Evolutionary conservation across 495 filamentous ascomycete genomes (phyloP).

Genomic region (Xylaria cubensis): DNA sequence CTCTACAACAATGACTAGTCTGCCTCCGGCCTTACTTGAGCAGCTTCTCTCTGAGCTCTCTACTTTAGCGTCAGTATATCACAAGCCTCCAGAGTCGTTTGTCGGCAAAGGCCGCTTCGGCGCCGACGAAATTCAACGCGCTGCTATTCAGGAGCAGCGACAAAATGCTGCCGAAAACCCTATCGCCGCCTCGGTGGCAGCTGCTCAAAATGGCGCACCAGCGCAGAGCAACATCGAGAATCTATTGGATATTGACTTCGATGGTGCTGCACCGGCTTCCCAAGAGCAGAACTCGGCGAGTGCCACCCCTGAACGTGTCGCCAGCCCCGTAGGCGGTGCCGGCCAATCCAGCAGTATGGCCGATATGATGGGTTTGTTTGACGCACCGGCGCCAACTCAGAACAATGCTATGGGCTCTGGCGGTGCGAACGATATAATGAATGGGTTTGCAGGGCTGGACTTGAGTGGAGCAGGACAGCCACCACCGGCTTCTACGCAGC

Average conservation of each 20-base stretch:
- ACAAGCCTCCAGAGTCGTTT: constrained; percentile 96
- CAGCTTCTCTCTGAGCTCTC: constrained; percentile 87
- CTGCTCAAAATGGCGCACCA: constrained; percentile 64
- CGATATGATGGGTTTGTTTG: constrained; percentile 89
- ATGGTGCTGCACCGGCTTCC: constrained; percentile 89
- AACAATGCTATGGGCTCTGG: constrained; percentile 36
- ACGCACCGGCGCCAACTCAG: constrained; percentile 50
- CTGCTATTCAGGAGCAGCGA: constrained; percentile 94
- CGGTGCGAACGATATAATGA: constrained; percentile 70
- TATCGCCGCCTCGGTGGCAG: constrained; percentile 82
- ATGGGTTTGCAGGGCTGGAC: constrained; percentile 82
- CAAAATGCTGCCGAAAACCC: constrained; percentile 94
- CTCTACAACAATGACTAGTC: constrained; percentile 86
- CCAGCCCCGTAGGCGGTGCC: constrained; percentile 61
- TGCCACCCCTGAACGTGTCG: constrained; percentile 81
- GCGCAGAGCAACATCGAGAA: constrained; percentile 87
- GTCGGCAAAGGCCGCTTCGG: constrained; percentile 93
- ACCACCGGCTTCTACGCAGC: constrained; percentile 59
- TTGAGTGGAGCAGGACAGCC: constrained; percentile 68
- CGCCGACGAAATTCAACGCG: constrained; percentile 91
- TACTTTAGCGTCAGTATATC: constrained; percentile 98
- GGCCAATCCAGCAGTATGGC: constrained; percentile 69
- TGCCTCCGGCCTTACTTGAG: constrained; percentile 83
- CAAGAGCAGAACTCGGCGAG: constrained; percentile 75
- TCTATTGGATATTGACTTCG: constrained; percentile 96